These are phyloP conservation scores for Prunus persica DNA, from an alignment of 306 rosid species.

Conservation along the genomic window Prunus_persica_NCBIv2 NC_034014.1:7944001-7944500, in stretches of 20 bases:
- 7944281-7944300: not conserved
- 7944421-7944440: not conserved
- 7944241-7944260: not conserved
- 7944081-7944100: conserved; percentile 13
- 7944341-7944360: too few species aligned
- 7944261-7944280: not conserved
- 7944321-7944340: not conserved
- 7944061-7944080: not conserved
- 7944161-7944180: not conserved
- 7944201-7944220: not conserved
- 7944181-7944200: not conserved
- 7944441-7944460: conserved; percentile 12
- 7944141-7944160: not conserved
- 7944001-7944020: conserved; percentile 22
- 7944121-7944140: not conserved
- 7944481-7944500: not conserved
- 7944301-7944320: too few species aligned
- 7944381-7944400: too few species aligned
- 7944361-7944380: too few species aligned
- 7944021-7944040: conserved; percentile 6
- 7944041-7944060: conserved; percentile 6
- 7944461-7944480: conserved; percentile 19
- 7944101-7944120: not conserved
- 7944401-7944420: too few species aligned
- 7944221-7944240: conserved; percentile 21